Conservation (phyloP, 139 green algal genomes). For the Eudorina sp. region DNA sequence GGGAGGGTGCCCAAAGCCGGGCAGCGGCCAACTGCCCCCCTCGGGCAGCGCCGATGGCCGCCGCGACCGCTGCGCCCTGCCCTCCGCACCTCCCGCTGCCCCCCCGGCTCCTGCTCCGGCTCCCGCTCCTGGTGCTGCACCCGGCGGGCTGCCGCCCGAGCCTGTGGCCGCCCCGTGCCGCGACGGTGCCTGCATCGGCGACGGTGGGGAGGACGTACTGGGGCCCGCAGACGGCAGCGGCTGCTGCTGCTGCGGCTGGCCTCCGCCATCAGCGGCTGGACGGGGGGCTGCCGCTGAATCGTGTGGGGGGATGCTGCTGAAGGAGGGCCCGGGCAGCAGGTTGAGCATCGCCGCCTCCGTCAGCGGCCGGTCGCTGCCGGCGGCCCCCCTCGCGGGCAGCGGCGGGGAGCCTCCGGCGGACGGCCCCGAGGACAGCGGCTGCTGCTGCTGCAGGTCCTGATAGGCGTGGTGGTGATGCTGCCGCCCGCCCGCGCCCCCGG, state of each 20-base stretch:
- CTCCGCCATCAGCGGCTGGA: neutral
- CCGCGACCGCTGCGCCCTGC: neutral
- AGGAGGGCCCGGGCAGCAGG: conserved; percentile 18
- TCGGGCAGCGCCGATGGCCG: neutral
- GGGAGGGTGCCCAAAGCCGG: neutral
- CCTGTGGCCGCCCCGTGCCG: no score
- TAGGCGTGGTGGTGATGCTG: no score
- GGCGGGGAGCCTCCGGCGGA: neutral
- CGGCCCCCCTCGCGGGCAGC: neutral
- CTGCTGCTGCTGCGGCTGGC: neutral
- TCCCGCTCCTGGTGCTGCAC: no score
- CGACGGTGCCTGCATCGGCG: neutral
- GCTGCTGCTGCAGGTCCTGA: neutral
- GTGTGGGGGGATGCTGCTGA: neutral
- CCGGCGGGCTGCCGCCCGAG: no score
- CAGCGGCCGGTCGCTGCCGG: neutral
- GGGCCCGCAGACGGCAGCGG: neutral
- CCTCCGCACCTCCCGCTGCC: neutral
- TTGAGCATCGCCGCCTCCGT: neutral
- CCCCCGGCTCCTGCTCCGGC: no score
- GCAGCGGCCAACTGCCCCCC: neutral
- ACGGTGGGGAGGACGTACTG: no score
- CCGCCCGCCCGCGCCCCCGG: no score
- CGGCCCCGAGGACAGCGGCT: neutral
- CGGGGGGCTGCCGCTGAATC: no score